A percentile compares a stretch with the other conserved stretches of the same genome.
phyloP scores from a whole-genome alignment of 2,329 filamentous ascomycete species.

The Cryphonectria radicalis region DNA sequence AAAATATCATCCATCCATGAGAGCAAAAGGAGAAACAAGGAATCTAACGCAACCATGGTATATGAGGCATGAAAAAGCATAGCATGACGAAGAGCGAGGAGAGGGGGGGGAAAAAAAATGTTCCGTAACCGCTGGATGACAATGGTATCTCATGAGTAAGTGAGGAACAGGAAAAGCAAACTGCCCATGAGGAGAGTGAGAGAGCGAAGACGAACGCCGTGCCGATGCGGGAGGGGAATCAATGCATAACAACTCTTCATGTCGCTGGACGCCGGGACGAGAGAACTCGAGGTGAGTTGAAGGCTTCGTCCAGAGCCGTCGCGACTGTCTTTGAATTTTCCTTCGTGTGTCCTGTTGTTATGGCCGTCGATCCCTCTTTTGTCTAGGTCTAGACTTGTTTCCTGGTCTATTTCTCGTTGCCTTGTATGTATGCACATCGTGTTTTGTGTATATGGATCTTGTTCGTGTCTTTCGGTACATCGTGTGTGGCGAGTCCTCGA shows the following conservation, averaged over 20 bases:
- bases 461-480: not conserved
- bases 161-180: not conserved
- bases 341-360: not conserved
- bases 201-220: not conserved
- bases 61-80: not conserved
- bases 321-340: not conserved
- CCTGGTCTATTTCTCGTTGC: not conserved
- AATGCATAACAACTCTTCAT: not conserved
- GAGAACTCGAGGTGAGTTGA: not conserved
- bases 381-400: not conserved
- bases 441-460: not conserved
- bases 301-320: not conserved
- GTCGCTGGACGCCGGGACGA: not conserved
- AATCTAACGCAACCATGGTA: constrained; percentile 7
- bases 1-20: not conserved
- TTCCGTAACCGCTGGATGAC: not conserved
- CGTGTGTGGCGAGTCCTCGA: not conserved
- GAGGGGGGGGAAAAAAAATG: not conserved
- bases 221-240: not conserved
- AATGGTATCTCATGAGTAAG: not conserved
- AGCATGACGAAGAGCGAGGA: not conserved
- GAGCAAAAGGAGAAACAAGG: not conserved
- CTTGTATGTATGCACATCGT: not conserved
- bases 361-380: not conserved
- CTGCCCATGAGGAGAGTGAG: not conserved